Evolutionary conservation across 768 basidiomycete genomes (phyloP).

Genomic region (Hygrophorus russula): DNA sequence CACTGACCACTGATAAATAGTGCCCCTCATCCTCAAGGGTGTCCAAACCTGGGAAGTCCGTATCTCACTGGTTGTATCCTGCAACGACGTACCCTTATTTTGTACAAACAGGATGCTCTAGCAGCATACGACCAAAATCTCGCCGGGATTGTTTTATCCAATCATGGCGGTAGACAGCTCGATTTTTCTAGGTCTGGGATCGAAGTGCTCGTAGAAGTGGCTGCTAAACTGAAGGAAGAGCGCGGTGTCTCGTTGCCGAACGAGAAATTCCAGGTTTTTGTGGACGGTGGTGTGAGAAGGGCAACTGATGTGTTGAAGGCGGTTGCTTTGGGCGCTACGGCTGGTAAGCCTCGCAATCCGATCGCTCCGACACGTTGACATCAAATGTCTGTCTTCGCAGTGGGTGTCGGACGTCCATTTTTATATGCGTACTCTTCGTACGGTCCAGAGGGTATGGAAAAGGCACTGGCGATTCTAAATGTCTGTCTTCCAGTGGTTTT

Average conservation of each 20-base stretch:
- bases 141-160: conserved; percentile 75
- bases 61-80: conserved; percentile 1
- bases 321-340: conserved; percentile 75
- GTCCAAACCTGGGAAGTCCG: conserved; percentile 16
- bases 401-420: conserved; percentile 81
- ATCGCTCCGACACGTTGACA: background rate
- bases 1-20: conserved; percentile 24
- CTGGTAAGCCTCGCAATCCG: conserved; percentile 1
- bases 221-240: conserved; percentile 52
- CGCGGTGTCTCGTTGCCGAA: conserved; percentile 69
- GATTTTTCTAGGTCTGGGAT: conserved; percentile 82
- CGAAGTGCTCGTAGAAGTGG: conserved; percentile 84
- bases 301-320: conserved; percentile 89
- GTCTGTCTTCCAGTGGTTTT: conserved; percentile 25
- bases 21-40: conserved; percentile 88
- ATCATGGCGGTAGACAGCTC: conserved; percentile 73
- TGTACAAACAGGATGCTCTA: conserved; percentile 51
- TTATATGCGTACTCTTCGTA: conserved; percentile 85
- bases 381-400: conserved; percentile 17
- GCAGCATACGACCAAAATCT: conserved; percentile 70
- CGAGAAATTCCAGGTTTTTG: conserved; percentile 70
- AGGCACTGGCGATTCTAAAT: conserved; percentile 67
- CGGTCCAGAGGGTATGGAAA: conserved; percentile 79
- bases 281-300: conserved; percentile 91
- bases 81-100: background rate